Percentiles rank a stretch among this genome's conserved stretches.
These are phyloP conservation scores for Coelastrella sp. DNA, from an alignment of 139 green algal species.

Conservation along the genomic window DNA sequence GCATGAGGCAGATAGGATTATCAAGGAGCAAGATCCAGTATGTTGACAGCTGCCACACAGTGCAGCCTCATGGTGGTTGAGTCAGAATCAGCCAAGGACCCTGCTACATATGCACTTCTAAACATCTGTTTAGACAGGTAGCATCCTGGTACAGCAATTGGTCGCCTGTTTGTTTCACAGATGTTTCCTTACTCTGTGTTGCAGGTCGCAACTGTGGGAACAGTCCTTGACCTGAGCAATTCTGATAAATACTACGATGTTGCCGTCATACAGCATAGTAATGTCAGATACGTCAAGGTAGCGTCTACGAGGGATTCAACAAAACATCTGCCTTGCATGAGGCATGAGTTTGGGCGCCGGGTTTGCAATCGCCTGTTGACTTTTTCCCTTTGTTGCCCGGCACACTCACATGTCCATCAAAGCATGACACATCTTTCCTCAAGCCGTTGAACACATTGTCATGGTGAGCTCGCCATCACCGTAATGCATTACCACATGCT, in stretches of 20 bases:
- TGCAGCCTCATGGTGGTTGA: too few relatives aligned
- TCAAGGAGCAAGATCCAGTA: background rate
- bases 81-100: too few relatives aligned
- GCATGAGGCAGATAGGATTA: background rate
- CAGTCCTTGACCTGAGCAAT: conserved; percentile 97
- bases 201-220: background rate
- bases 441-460: background rate
- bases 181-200: background rate
- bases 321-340: too few relatives aligned
- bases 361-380: too few relatives aligned
- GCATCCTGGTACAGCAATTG: too few relatives aligned
- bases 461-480: background rate
- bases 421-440: background rate
- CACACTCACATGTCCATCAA: background rate
- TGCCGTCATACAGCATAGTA: conserved; percentile 52
- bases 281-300: conserved; percentile 73
- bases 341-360: too few relatives aligned
- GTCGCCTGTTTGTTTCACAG: too few relatives aligned
- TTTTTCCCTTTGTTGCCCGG: too few relatives aligned
- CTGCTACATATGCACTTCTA: too few relatives aligned
- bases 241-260: conserved; percentile 90
- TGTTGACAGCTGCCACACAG: background rate
- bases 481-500: background rate
- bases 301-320: too few relatives aligned
- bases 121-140: too few relatives aligned